A percentile compares a stretch with the other conserved stretches of the same genome.
Evolutionary conservation across 2,329 filamentous ascomycete genomes (phyloP).

Genomic region (Apiospora aurea): DNA sequence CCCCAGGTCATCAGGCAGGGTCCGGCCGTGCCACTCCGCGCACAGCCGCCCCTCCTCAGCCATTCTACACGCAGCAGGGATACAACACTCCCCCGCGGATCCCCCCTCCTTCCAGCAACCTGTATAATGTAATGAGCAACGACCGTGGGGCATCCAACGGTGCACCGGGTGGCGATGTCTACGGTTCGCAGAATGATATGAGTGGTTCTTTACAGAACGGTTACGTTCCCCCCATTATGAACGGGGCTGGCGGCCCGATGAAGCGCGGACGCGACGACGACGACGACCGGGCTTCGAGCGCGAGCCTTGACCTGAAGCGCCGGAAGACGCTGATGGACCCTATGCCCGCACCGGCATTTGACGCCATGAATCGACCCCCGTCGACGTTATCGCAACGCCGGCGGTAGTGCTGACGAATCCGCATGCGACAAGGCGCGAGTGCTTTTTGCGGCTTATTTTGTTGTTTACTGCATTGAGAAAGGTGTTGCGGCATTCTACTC

Average conservation of each 20-base stretch:
- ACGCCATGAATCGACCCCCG: slow-evolving; percentile 56
- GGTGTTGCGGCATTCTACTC: slow-evolving; percentile 35
- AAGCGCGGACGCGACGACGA: slow-evolving; percentile 65
- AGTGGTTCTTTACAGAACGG: slow-evolving; percentile 62
- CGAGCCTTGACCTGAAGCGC: slow-evolving; percentile 74
- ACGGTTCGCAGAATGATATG: slow-evolving; percentile 71
- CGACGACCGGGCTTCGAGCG: slow-evolving; percentile 68
- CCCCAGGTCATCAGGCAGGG: slow-evolving; percentile 78
- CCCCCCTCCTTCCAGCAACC: slow-evolving; percentile 74
- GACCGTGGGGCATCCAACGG: slow-evolving; percentile 74
- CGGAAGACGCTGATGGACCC: slow-evolving; percentile 78
- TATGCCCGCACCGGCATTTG: slow-evolving; percentile 58
- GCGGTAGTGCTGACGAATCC: slow-evolving; percentile 35
- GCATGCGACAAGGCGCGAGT: slow-evolving; percentile 25
- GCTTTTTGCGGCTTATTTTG: slow-evolving; percentile 27
- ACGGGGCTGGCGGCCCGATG: slow-evolving; percentile 66
- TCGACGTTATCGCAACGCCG: slow-evolving; percentile 50
- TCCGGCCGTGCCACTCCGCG: slow-evolving; percentile 88
- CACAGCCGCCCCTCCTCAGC: slow-evolving; percentile 73
- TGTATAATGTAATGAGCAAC: slow-evolving; percentile 90
- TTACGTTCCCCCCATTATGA: slow-evolving; percentile 68
- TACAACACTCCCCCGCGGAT: slow-evolving; percentile 83
- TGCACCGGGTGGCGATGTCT: slow-evolving; percentile 71
- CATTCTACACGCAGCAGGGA: slow-evolving; percentile 75
- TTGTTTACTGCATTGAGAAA: slow-evolving; percentile 33